Base-by-base conservation (phyloP, 2,329 filamentous ascomycete species). In the Fusarium annulatum region DNA sequence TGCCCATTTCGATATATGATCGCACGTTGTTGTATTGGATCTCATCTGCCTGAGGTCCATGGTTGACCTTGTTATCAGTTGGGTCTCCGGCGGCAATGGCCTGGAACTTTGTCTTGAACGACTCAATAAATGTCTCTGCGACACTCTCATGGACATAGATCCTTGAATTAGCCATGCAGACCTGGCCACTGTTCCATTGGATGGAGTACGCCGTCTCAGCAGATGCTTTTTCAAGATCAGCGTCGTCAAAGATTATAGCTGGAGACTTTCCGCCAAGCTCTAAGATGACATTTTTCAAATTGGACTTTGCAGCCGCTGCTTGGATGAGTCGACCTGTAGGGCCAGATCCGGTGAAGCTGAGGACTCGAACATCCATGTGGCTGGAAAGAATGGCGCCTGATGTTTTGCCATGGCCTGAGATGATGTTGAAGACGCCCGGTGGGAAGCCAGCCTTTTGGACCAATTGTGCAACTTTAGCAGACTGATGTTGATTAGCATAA, bases 321-420 rank as follows among this genome's bases (percentile, higher is more conserved):
- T 94, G 93, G 1, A 57, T 57, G 2, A 68, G 95, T 93, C 90
- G 88, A 5, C 92, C 93, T 1, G 93, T 94, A 6, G 85, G 85
- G 3, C 91, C 93, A 11, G 90, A 93, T 34, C 93, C 93, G 0
- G 93, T 96, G 76, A 96, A 96, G 4, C 91, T 91, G 59, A 95
- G 85, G 78, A 92, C 93, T 74, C 93, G 89, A 42, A 95, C 88
- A 46, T 89, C 88, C 66, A 90, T 85, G 81, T 95, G 93, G 48
- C 87, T 84, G 5, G 91, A 89, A 11, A 95, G 85, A 3, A 90
- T 89, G 9, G 89, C 87, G 12, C 93, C 93, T 2, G 92, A 89
- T 55, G 89, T 88, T 23, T 86, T 84, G 8, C 93, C 92, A 73
- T 91, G 87, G 3, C 93, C 93, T 58, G 92, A 92, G 42, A 94